Evolutionary conservation across 2,329 filamentous ascomycete genomes (phyloP).

Genomic region (Juglanconis sp.): DNA sequence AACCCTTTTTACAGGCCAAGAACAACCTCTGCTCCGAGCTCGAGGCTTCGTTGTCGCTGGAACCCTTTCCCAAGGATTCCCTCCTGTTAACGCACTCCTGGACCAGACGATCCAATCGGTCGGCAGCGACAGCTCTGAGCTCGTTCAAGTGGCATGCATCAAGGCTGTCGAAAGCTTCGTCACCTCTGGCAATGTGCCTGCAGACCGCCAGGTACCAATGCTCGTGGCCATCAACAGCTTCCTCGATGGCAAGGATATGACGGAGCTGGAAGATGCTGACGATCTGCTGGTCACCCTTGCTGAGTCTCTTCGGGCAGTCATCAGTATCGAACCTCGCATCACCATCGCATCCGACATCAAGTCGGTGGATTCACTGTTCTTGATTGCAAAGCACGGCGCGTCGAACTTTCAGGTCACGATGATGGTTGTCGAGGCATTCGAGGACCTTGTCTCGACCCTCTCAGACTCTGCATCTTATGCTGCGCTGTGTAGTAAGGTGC

Average conservation of each 20-base stretch:
- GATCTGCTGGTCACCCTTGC: constrained; percentile 88
- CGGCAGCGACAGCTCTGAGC: constrained; percentile 71
- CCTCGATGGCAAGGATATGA: constrained; percentile 74
- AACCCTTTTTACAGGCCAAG: constrained; percentile 28
- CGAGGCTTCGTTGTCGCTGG: constrained; percentile 86
- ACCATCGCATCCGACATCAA: constrained; percentile 69
- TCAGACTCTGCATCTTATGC: constrained; percentile 68
- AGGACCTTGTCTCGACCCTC: constrained; percentile 74
- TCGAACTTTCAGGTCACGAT: constrained; percentile 88
- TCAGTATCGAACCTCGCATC: constrained; percentile 73
- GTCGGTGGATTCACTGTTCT: constrained; percentile 81
- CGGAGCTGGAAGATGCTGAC: constrained; percentile 82
- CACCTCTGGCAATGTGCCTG: constrained; percentile 46
- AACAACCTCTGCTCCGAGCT: constrained; percentile 76
- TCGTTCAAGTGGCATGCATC: constrained; percentile 89
- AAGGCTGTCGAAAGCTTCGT: constrained; percentile 74
- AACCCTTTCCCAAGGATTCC: constrained; percentile 67
- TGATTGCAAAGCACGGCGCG: constrained; percentile 82
- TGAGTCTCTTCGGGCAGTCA: constrained; percentile 79
- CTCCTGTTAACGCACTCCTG: constrained; percentile 63
- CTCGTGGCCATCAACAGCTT: constrained; percentile 68
- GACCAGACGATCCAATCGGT: constrained; percentile 74
- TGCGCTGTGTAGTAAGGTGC: constrained; percentile 76
- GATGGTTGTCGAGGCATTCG: constrained; percentile 85
- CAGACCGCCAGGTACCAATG: constrained; percentile 58